Evolutionary conservation across 176 grass and related monocot genomes (phyloP).

Genomic region (Eragrostis nindensis): DNA sequence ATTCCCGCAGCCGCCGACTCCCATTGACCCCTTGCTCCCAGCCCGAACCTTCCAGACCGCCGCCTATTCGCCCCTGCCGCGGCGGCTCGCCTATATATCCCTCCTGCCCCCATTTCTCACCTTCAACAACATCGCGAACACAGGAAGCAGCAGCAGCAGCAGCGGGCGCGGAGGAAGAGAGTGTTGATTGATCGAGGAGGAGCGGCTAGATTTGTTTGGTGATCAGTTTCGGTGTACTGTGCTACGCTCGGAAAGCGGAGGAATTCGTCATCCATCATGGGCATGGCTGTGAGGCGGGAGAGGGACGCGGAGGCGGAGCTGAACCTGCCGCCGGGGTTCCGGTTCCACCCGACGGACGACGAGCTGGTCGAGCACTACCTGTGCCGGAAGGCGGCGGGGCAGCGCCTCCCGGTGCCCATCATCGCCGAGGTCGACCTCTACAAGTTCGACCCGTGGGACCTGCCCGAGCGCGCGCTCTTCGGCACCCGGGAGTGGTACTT

Average conservation of each 20-base stretch:
- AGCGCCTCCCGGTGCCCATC: conserved; percentile 59
- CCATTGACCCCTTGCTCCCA: neutral
- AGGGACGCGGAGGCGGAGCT: conserved; percentile 66
- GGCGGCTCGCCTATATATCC: conserved; percentile 13
- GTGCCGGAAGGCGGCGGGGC: conserved; percentile 53
- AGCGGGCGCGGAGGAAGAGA: neutral
- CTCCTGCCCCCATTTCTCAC: neutral
- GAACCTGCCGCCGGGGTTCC: conserved; percentile 83
- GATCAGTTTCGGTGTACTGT: neutral
- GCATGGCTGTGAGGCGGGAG: conserved; percentile 37
- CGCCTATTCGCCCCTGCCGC: neutral
- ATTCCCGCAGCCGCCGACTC: conserved; percentile 41
- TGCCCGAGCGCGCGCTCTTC: conserved; percentile 59
- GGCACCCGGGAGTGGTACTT: conserved; percentile 63
- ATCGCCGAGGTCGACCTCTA: conserved; percentile 97
- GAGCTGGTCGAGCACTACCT: conserved; percentile 84
- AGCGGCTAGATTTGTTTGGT: neutral
- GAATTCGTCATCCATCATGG: neutral
- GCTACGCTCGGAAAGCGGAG: too few species aligned
- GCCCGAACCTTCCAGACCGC: conserved; percentile 35
- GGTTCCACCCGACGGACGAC: conserved; percentile 96
- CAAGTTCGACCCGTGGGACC: conserved; percentile 86
- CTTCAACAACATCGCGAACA: neutral
- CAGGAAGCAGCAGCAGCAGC: neutral
- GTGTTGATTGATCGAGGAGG: neutral